Evolutionary conservation across 768 basidiomycete genomes (phyloP), one percentile per base, ranked within the genome.

Genomic region (Boletus fagicola): DNA sequence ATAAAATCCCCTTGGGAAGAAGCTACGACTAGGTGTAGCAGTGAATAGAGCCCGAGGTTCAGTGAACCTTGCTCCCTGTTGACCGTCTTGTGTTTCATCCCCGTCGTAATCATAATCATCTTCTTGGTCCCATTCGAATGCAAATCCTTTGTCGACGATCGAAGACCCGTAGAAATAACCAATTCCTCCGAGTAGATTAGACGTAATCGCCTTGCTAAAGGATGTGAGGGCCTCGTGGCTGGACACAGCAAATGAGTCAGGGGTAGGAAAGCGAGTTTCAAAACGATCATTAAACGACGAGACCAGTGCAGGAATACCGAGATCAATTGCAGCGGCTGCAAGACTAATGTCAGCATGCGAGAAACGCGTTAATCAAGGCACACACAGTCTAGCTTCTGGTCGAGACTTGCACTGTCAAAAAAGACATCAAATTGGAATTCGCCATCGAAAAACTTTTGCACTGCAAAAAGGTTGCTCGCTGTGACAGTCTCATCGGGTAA

Each of bases 1-100:
- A 72, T 98, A 98, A 74, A 98, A 98, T 18, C 95, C 95, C 70
- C 95, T 80, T 0, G 95, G 95, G 78, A 98, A 98, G 78, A 98
- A 98, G 63, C 93, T 94, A 36, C 96, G 81, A 68, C 94, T 96
- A 5, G 95, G 95, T 0, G 96, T 98, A 1, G 92, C 94, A 9
- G 95, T 96, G 61, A 97, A 74, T 20, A 98, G 74, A 20, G 84
- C 83, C 57, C 78, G 85, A 8, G 91, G 87, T 35, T 89, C 87
- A 5, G 88, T 91, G 58, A 93, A 65, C 53, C 73, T 80, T 16
- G 89, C 80, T n/a, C 85, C 88, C 40, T 72, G 76, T 53, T 75
- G 69, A 15, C 51, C 60, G n/a, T 74, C 72, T 18, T 75, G 72
- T 12, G 45, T 46, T 22, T 68, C 76, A 5, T 77, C 79, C 10